phyloP scores from a whole-genome alignment of 2,329 filamentous ascomycete genomes.

The Colletotrichum sp. region DNA sequence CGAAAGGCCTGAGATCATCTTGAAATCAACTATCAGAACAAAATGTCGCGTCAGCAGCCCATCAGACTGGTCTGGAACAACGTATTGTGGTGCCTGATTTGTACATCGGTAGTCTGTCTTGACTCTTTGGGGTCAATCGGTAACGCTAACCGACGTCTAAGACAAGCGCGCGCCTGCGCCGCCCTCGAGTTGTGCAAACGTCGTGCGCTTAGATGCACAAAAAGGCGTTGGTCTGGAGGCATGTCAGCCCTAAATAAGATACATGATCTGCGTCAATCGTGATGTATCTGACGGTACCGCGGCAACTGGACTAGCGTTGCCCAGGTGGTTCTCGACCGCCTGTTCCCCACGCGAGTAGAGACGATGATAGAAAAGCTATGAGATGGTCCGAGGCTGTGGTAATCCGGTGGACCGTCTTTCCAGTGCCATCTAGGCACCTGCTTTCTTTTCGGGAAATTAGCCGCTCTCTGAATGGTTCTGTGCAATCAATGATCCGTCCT shows the following conservation, averaged over 20 bases:
- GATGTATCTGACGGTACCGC: not conserved
- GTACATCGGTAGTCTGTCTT: not conserved
- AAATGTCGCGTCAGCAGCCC: not conserved
- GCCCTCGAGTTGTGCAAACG: not conserved
- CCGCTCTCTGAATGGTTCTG: not conserved
- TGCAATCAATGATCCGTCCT: not conserved
- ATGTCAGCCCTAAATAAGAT: not conserved
- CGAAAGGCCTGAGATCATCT: not conserved
- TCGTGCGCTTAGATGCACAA: constrained; percentile 17
- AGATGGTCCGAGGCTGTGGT: not conserved
- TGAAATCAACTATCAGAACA: not conserved
- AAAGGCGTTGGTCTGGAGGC: not conserved
- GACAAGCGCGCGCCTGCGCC: not conserved
- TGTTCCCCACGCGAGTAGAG: not conserved
- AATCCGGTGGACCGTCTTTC: not conserved
- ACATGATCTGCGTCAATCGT: not conserved
- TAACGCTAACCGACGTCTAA: not conserved
- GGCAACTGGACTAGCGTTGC: not conserved
- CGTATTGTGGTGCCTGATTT: not conserved
- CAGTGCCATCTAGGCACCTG: not conserved
- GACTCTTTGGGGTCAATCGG: not conserved
- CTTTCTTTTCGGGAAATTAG: too few species aligned
- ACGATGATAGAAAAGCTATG: not conserved
- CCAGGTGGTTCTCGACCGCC: not conserved
- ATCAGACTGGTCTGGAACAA: not conserved